Percentiles rank a stretch among this genome's conserved stretches.
phyloP scores from a whole-genome alignment of 805 yeast genomes.

The Candida nanaspora region DNA sequence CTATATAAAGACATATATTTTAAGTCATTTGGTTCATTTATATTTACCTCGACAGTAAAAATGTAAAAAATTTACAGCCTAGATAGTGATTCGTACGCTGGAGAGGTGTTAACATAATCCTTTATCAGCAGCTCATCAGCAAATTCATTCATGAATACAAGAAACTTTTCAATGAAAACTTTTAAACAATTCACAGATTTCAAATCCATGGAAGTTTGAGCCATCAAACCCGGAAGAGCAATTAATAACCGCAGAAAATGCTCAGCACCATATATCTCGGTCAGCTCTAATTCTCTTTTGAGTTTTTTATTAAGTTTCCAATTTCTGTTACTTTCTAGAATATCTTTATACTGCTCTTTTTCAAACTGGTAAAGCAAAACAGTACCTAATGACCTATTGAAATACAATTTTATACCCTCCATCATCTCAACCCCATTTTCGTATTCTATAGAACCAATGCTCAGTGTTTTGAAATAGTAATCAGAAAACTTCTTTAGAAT shows the following conservation, averaged over 20 bases:
- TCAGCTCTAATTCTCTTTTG: background rate
- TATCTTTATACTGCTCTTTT: conserved; percentile 59
- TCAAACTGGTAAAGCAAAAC: conserved; percentile 70
- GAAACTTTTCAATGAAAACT: conserved; percentile 45
- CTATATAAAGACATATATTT: background rate
- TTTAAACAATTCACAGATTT: conserved; percentile 53
- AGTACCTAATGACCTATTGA: conserved; percentile 65
- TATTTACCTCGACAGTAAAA: too few relatives aligned
- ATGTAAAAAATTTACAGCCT: too few relatives aligned
- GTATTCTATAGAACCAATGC: conserved; percentile 36
- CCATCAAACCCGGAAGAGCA: conserved; percentile 74
- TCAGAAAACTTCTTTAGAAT: conserved; percentile 45
- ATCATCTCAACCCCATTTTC: conserved; percentile 63
- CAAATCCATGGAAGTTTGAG: conserved; percentile 76
- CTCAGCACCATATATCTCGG: conserved; percentile 65
- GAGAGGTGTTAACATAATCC: conserved; percentile 44
- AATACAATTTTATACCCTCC: conserved; percentile 63
- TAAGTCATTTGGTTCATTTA: too few relatives aligned
- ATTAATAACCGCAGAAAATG: conserved; percentile 75
- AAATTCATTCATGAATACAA: conserved; percentile 44
- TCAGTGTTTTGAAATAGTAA: conserved; percentile 31
- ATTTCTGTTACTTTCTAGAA: conserved; percentile 20
- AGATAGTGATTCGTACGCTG: conserved; percentile 35
- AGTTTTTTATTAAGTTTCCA: background rate
- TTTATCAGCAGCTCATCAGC: conserved; percentile 28